Evolutionary conservation across 306 rosid genomes (phyloP).

Genomic region (Amphicarpaea edgeworthii): DNA sequence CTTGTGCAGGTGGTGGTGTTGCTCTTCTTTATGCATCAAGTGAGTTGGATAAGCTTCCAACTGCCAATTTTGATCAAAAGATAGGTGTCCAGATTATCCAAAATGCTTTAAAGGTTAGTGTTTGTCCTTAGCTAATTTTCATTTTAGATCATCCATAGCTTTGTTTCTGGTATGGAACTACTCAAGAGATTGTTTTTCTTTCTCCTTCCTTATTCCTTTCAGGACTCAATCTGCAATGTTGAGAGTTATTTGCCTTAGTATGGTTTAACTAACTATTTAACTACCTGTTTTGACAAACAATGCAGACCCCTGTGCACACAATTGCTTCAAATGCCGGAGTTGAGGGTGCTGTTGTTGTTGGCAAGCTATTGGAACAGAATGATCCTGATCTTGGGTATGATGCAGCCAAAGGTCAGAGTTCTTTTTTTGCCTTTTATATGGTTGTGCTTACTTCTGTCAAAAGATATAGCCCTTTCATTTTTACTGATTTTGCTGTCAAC

Average conservation of each 20-base stretch:
- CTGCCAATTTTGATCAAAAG: slow-evolving; percentile 96
- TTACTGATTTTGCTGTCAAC: slow-evolving; percentile 6
- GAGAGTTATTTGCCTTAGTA: neutral
- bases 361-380: slow-evolving; percentile 88
- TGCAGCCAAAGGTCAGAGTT: slow-evolving; percentile 91
- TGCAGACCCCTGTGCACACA: slow-evolving; percentile 94
- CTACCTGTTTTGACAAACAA: neutral
- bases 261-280: neutral
- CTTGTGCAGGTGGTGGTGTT: slow-evolving; percentile 79
- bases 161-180: neutral
- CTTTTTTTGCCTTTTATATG: neutral
- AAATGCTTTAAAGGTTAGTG: slow-evolving; percentile 82
- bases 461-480: neutral
- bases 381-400: slow-evolving; percentile 91
- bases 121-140: neutral
- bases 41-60: slow-evolving; percentile 77
- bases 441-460: neutral
- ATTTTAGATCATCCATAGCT: neutral
- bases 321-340: slow-evolving; percentile 97
- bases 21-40: slow-evolving; percentile 96
- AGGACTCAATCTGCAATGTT: neutral
- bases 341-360: slow-evolving; percentile 98
- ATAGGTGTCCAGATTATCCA: slow-evolving; percentile 96
- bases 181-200: neutral
- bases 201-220: neutral